Evolutionary conservation across 192 early-diverging fungal genomes (phyloP).

Genomic region (Rhizophagus sp.): DNA sequence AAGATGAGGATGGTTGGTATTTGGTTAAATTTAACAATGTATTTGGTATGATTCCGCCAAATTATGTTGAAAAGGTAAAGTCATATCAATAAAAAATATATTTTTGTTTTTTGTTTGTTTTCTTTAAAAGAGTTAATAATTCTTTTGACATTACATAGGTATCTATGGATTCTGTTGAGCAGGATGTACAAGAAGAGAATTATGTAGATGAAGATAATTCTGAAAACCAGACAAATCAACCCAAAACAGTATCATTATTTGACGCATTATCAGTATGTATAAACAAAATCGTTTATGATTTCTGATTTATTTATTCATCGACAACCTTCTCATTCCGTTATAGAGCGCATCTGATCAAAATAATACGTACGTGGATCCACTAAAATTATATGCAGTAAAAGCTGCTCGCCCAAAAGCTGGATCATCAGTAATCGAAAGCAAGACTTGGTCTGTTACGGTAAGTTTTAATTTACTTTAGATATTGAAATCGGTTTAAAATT

Average conservation of each 20-base stretch:
- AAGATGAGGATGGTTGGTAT: slow-evolving; percentile 93
- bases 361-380: slow-evolving; percentile 30
- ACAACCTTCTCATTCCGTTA: background rate
- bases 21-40: slow-evolving; percentile 69
- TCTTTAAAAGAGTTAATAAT: background rate
- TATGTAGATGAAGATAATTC: slow-evolving; percentile 22
- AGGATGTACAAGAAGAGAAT: slow-evolving; percentile 35
- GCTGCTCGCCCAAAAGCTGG: slow-evolving; percentile 18
- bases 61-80: slow-evolving; percentile 70
- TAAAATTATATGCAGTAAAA: slow-evolving; percentile 35
- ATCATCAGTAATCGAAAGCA: slow-evolving; percentile 38
- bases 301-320: background rate
- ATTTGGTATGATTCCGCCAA: slow-evolving; percentile 85
- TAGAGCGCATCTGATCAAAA: background rate
- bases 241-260: slow-evolving; percentile 22
- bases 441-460: slow-evolving; percentile 54
- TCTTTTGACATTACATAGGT: background rate
- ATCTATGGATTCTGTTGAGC: slow-evolving; percentile 36
- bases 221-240: background rate
- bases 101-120: background rate
- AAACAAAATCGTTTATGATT: slow-evolving; percentile 15
- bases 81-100: background rate
- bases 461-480: slow-evolving; percentile 14
- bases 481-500: background rate
- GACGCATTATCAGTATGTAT: slow-evolving; percentile 31